These are phyloP conservation scores for Mycena rebaudengoi DNA, from an alignment of 768 basidiomycete genomes.

Conservation along the genomic window DNA sequence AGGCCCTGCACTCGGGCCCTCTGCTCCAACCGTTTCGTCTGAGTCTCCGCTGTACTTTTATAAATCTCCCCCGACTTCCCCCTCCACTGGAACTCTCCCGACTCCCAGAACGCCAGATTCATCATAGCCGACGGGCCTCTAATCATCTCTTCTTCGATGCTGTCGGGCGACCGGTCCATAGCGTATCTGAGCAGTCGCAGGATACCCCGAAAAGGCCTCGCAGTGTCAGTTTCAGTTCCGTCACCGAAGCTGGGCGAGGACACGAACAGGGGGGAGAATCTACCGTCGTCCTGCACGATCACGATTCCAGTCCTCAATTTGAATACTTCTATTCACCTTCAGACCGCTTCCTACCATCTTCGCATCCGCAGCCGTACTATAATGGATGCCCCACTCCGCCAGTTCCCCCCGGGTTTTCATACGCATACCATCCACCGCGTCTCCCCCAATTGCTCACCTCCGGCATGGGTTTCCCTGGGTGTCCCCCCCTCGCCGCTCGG, in stretches of 20 bases:
- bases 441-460: neutral
- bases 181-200: conserved; percentile 12
- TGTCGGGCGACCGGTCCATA: conserved; percentile 30
- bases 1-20: conserved; percentile 15
- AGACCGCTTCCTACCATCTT: neutral
- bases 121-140: conserved; percentile 42
- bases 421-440: conserved; percentile 15
- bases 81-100: conserved; percentile 10
- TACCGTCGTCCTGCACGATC: neutral
- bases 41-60: conserved; percentile 26
- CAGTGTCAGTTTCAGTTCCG: conserved; percentile 20
- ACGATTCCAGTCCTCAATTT: conserved; percentile 6
- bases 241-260: conserved; percentile 3
- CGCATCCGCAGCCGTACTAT: conserved; percentile 18
- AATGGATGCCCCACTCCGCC: conserved; percentile 15
- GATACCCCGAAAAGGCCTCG: conserved; percentile 16
- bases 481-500: conserved; percentile 17
- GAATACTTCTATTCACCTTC: conserved; percentile 18
- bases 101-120: conserved; percentile 28
- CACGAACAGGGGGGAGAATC: conserved; percentile 10
- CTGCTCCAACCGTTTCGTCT: conserved; percentile 7
- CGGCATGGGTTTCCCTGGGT: neutral
- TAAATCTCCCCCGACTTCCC: conserved; percentile 20
- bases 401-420: conserved; percentile 10
- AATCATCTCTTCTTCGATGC: conserved; percentile 52